phyloP scores from a whole-genome alignment of 768 basidiomycete genomes.

The Chalciporus chontae region DNA sequence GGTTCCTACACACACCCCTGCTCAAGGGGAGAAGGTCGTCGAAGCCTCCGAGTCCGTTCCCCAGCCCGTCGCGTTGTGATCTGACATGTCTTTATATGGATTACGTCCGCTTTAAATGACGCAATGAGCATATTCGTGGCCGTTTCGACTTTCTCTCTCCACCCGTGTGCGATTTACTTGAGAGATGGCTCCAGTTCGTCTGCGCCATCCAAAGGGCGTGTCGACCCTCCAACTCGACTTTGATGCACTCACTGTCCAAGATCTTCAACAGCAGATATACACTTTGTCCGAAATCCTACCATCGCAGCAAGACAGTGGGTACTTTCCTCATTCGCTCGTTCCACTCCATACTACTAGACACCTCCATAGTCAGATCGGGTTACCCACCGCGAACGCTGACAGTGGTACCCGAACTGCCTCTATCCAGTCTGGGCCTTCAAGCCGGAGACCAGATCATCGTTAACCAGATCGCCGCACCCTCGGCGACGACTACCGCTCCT shows the following conservation, averaged over 20 bases:
- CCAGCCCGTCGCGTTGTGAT: slow-evolving; percentile 11
- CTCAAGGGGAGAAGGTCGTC: background rate
- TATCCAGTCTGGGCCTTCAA: slow-evolving; percentile 73
- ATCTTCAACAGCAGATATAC: slow-evolving; percentile 73
- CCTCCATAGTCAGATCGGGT: slow-evolving; percentile 63
- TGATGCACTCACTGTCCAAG: slow-evolving; percentile 60
- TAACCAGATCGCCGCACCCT: slow-evolving; percentile 34
- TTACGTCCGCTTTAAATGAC: slow-evolving; percentile 4
- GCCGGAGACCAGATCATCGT: slow-evolving; percentile 88
- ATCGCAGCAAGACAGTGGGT: slow-evolving; percentile 74
- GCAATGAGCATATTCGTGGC: slow-evolving; percentile 4
- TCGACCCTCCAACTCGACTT: slow-evolving; percentile 71
- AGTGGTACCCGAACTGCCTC: slow-evolving; percentile 66
- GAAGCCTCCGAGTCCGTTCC: background rate
- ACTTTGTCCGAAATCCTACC: slow-evolving; percentile 65
- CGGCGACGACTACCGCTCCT: slow-evolving; percentile 8
- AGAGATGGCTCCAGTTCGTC: slow-evolving; percentile 73
- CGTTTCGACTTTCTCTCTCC: too few species aligned
- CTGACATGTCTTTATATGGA: slow-evolving; percentile 7
- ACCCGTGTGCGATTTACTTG: too few species aligned
- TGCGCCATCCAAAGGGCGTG: slow-evolving; percentile 84
- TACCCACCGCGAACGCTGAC: slow-evolving; percentile 81
- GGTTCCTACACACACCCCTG: slow-evolving; percentile 15
- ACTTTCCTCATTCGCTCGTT: background rate
- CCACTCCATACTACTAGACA: background rate